Base-by-base conservation (phyloP, 2,329 filamentous ascomycete genomes). In the Penicillium decumbens region DNA sequence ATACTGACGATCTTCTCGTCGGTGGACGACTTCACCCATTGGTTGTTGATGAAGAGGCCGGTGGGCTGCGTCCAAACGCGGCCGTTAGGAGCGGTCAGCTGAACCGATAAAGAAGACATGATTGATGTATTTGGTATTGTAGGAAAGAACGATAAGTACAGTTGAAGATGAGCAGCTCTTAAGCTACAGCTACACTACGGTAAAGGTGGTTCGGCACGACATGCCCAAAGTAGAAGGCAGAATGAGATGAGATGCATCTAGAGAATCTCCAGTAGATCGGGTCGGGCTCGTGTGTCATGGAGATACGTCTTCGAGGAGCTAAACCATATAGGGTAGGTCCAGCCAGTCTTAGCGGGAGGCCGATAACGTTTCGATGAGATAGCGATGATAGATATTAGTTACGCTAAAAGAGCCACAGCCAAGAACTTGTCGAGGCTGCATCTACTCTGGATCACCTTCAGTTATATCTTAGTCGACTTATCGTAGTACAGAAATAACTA, bases 1-100 rank as follows among this genome's bases (percentile, higher is more conserved):
- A 72, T 67, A 29, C 62, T 65, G 4, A 62, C 60, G 43, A 72
- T 67, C 43, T 63, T 70, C 43, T 70, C 61, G 10, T 68, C 70
- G 13, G 63, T 62, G 6, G 63, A 65, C 4, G 68, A 67, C 35
- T 64, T 60, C 32, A 74, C 68, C 58, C 72, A 75, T 57, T 74
- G 65, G 53, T 72, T 72, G 51, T 73, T 69, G 57, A 75, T 74
- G 60, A 75, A 75, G 39, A 75, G 57, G 10, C 73, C 71, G 2
- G 65, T 70, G 0, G 66, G 70, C 42, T 72, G 70, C 2, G 57
- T 62, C 56, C 69, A 72, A 43, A 62, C 62, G 27, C 59, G 60
- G 43, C 69, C 70, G 50, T 72, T 72, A 4, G 70, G 70, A 12
- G 69, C 69, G 29, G 64, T 72, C 41, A 71, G 60, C 25, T 66